A percentile compares a stretch with the other conserved stretches of the same genome.
Conservation (phyloP, 495 filamentous ascomycete genomes). For the Penicillium soppii region DNA sequence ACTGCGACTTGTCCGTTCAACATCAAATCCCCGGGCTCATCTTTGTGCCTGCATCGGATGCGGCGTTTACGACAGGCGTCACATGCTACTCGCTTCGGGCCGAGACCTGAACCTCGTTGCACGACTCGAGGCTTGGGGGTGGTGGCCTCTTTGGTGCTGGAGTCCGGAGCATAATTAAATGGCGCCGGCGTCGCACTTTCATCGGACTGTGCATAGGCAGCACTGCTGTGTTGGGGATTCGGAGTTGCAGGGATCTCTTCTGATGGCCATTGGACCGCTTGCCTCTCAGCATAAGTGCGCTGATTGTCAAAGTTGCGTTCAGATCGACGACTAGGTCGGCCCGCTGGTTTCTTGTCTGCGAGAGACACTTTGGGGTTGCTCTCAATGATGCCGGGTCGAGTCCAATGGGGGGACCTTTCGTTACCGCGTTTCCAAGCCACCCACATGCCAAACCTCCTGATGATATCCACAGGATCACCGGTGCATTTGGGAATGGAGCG, state of each 20-base stretch:
- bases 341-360: conserved; percentile 42
- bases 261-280: conserved; percentile 41
- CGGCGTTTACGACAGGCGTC: conserved; percentile 55
- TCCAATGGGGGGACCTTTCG: conserved; percentile 67
- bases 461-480: conserved; percentile 60
- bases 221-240: conserved; percentile 13
- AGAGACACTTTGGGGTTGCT: conserved; percentile 44
- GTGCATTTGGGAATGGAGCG: conserved; percentile 63
- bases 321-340: conserved; percentile 45
- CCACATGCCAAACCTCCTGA: conserved; percentile 68
- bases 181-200: conserved; percentile 18
- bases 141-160: conserved; percentile 26
- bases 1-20: conserved; percentile 28
- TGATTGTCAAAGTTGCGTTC: conserved; percentile 45
- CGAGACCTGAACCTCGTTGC: conserved; percentile 42
- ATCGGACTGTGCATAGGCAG: conserved; percentile 18
- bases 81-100: conserved; percentile 53
- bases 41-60: conserved; percentile 55
- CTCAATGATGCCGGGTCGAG: conserved; percentile 48
- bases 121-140: conserved; percentile 32
- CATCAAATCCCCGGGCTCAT: conserved; percentile 38
- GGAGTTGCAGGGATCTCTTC: conserved; percentile 23
- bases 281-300: conserved; percentile 46
- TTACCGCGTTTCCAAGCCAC: conserved; percentile 73
- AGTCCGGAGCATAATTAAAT: conserved; percentile 12